Percentiles rank a stretch among this genome's conserved stretches.
These are phyloP conservation scores for Fusarium sp. DNA, from an alignment of 2,329 filamentous ascomycete species.

Conservation along the genomic window DNA sequence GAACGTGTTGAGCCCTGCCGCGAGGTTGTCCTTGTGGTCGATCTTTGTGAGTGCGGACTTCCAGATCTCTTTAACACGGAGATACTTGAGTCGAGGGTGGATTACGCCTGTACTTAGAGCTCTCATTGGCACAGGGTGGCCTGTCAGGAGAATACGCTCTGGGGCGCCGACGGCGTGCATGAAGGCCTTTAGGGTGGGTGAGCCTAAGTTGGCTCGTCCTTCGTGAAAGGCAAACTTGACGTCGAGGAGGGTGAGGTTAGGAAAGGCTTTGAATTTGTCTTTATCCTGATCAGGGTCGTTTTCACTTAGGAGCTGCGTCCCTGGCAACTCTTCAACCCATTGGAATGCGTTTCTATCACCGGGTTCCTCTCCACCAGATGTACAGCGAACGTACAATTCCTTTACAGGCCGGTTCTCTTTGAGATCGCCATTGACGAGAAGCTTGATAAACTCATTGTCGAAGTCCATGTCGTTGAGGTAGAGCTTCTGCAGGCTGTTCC, in stretches of 20 bases:
- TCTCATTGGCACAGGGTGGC: slow-evolving; percentile 11
- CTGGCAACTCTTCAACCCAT: not conserved
- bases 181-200: slow-evolving; percentile 22
- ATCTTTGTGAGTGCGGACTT: slow-evolving; percentile 1
- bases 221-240: slow-evolving; percentile 12
- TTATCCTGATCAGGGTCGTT: slow-evolving; percentile 20
- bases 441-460: slow-evolving; percentile 28
- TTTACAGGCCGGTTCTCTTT: slow-evolving; percentile 24
- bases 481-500: slow-evolving; percentile 26
- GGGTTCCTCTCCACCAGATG: slow-evolving; percentile 12
- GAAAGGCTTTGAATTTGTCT: slow-evolving; percentile 29
- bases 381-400: slow-evolving; percentile 21
- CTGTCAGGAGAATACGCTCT: slow-evolving; percentile 14
- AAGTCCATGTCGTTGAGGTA: slow-evolving; percentile 29
- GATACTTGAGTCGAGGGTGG: slow-evolving; percentile 25
- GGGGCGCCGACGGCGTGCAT: slow-evolving; percentile 31
- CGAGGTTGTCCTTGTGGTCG: not conserved
- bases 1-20: slow-evolving; percentile 18
- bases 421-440: slow-evolving; percentile 22
- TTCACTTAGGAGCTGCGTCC: slow-evolving; percentile 4
- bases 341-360: slow-evolving; percentile 5
- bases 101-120: slow-evolving; percentile 9
- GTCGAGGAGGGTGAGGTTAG: slow-evolving; percentile 19
- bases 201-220: slow-evolving; percentile 10
- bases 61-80: slow-evolving; percentile 15